Evolutionary conservation across 192 early-diverging fungal species (phyloP), one percentile per base, ranked within the genome.

Genomic region (Rhizophlyctis rosea): DNA sequence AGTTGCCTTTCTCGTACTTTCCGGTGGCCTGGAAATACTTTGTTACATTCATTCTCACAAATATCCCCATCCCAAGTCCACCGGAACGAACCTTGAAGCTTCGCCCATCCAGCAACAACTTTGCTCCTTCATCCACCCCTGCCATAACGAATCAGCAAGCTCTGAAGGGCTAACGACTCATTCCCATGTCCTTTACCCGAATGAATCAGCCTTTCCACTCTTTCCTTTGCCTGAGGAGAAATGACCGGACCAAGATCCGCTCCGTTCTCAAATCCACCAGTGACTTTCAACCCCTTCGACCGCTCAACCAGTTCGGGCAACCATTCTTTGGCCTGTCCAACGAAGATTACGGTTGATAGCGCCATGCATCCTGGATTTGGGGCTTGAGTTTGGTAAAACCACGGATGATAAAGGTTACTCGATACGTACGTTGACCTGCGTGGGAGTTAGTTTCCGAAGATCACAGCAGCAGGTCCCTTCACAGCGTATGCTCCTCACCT

Each of bases 291-390:
- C 39, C 79, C 61, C 71, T 80, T 79, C 18, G 95, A 91, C 30
- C 93, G 85, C 67, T 91, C 89, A n/a, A 88, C 88, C 31, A 98
- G 78, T 64, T 95, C 94, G 5, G 90, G 85, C 3, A 95, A 67
- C 94, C 93, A 95, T 14, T 89, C 77, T 54, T 80, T 73, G 28
- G 93, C 70, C 58, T 89, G 78, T 36, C 93, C 95, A 32, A 98
- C 95, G 74, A 96, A 92, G 28, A 98, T 81, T 1, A 79, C 86
- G 18, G 92, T 94, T 35, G 91, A 92, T 4, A 98, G 85, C 54
- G 95, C 95, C 95, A 98, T 98, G 77, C 95, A 98, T 14, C 95
- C 88, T 78, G 95, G 94, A n/a, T n/a, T n/a, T n/a, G n/a, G n/a
- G n/a, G n/a, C n/a, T n/a, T n/a, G n/a, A n/a, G n/a, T n/a, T n/a